Evolutionary conservation across 176 grass and related monocot genomes (phyloP), one percentile per base, ranked within the genome.

Genomic region (Miscanthus lutarioriparius): DNA sequence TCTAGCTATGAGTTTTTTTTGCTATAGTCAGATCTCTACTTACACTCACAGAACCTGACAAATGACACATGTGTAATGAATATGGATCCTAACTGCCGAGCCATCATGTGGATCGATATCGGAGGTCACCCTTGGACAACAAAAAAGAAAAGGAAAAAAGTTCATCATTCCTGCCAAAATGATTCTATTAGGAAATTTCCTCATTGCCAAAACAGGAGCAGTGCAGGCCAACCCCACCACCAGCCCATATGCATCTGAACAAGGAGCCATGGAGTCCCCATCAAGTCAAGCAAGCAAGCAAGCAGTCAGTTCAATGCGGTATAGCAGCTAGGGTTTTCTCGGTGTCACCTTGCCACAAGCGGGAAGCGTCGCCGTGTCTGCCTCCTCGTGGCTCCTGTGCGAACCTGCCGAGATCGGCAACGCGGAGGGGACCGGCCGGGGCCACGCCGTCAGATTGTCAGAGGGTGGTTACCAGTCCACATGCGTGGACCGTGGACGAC

Each of bases 291-390:
- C 78, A 80, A 36, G 76, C 76, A 84, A 49, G 71, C 64, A 78
- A n/a, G 3, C 66, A 73, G 63, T 17, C 66, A 73, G 63, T 17
- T 59, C 64, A 56, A 63, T 86, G 77, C 83, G 77, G 86, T 59
- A 43, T 8, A 54, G 39, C 45, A 77, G 48, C 88, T 90, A 90
- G 84, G 88, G 88, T 86, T 88, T 88, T 90, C 74, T 67, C 45
- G 74, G 73, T 59, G 67, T 67, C 75, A 27, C 35, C 51, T 68
- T 76, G 47, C 86, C 72, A 53, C 30, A 64, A 75, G 32, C 48
- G 63, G 80, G 75, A 87, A 75, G 61, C 61, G 75, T 75, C 88
- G 8, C 48, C 39, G 58, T 69, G 84, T 28, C 66, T 67, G 80
- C 37, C 86, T 38, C 73, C 64, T 48, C 72, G 71, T 66, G 88